A percentile compares a stretch with the other conserved stretches of the same genome.
Conservation (phyloP, 148 eudicot genomes). For the Spergularia bocconei region DNA sequence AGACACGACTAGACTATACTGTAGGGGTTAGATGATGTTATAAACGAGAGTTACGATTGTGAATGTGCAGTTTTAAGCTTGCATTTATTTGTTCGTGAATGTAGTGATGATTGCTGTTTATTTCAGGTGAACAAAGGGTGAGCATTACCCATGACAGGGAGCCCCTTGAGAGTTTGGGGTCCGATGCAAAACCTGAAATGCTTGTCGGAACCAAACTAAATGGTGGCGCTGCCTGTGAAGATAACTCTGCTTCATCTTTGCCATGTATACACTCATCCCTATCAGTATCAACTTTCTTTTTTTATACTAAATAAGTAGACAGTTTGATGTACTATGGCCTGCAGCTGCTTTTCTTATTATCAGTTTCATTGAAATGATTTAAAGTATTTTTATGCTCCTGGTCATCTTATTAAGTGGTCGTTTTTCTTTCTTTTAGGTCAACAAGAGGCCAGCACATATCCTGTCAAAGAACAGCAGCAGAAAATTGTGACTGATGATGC, state of each 20-base stretch:
- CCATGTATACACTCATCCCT: constrained; percentile 8
- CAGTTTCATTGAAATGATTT: neutral
- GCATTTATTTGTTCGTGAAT: neutral
- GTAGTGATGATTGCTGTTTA: neutral
- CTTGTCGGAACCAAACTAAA: constrained; percentile 1
- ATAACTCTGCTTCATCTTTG: constrained; percentile 12
- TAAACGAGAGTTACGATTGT: too few species aligned
- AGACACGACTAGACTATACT: too few species aligned
- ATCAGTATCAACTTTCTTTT: neutral
- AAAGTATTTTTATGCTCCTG: neutral
- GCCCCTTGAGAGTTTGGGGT: constrained; percentile 4
- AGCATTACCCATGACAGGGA: neutral
- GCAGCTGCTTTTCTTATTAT: neutral
- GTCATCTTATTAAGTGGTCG: neutral
- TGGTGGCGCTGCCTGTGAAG: constrained; percentile 7
- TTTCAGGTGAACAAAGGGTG: constrained; percentile 11
- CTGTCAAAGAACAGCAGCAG: neutral
- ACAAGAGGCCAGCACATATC: neutral
- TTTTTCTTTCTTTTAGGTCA: constrained; percentile 3
- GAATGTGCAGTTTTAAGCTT: neutral
- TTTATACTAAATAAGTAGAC: too few species aligned
- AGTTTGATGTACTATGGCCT: too few species aligned
- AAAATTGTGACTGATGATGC: neutral
- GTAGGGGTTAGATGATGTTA: too few species aligned
- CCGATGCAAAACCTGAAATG: neutral